A percentile compares a stretch with the other conserved stretches of the same genome.
phyloP scores from a whole-genome alignment of 805 yeast genomes.

The Hanseniaspora guilliermondii region DNA sequence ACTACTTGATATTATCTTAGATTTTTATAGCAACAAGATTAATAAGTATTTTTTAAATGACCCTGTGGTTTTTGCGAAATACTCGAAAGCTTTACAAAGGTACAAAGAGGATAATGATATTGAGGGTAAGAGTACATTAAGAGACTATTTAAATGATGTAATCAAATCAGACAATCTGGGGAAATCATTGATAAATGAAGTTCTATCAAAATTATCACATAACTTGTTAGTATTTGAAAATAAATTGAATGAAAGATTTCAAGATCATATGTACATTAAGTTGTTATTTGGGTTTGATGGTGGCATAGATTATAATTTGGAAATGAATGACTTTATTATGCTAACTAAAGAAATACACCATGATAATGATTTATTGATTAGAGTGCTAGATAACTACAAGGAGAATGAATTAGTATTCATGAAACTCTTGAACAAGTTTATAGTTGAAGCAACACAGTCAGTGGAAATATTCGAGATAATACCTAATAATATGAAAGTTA shows the following conservation, averaged over 20 bases:
- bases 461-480: not conserved
- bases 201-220: not conserved
- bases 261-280: not conserved
- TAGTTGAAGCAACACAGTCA: too few species aligned
- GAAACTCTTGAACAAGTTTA: not conserved
- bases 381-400: not conserved
- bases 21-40: not conserved
- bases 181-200: not conserved
- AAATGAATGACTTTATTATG: conserved; percentile 8
- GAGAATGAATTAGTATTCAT: not conserved
- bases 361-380: not conserved
- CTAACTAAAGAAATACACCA: not conserved
- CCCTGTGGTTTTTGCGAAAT: not conserved
- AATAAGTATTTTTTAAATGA: not conserved
- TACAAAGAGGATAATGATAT: not conserved
- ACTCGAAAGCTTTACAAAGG: not conserved
- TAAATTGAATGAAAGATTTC: not conserved
- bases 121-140: not conserved
- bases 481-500: not conserved
- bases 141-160: not conserved
- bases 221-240: not conserved
- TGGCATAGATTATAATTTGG: not conserved
- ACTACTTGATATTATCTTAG: not conserved
- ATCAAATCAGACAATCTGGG: not conserved
- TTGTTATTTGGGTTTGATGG: not conserved